Evolutionary conservation across 441 rosid species (phyloP), one percentile per base, ranked within the genome.

Genomic region (Breynia disticha): DNA sequence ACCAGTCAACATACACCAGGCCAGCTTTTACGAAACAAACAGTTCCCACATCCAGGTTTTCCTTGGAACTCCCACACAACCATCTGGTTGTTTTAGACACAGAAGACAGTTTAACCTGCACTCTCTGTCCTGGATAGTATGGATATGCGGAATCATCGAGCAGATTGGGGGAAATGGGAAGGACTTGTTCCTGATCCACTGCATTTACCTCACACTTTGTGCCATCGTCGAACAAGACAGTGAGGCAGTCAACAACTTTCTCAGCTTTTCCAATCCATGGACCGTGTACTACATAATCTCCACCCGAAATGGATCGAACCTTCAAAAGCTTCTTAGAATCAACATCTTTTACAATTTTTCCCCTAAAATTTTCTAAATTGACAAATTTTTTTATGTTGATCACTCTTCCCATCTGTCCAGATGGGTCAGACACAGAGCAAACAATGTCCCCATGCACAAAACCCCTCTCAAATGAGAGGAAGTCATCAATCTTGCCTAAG

Each of bases 121-220:
- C 88, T 75, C 95, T 75, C 71, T 93, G 97, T 65, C 98, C 98
- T 10, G 95, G 95, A 66, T 86, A 79, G 50, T 76, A 86, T 1
- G 79, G 75, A 64, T 67, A 82, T 19, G 72, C 76, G 9, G 80
- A 67, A 75, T 93, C 98, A 52, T 93, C 95, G 7, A 86, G 76
- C 24, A 76, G 16, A 61, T 72, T 80, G 10, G 83, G 71, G 17
- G 81, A 75, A 54, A 77, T 18, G 45, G 98, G 90, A 50, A 81
- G 55, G 63, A 88, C 70, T 49, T 74, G 77, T 49, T 75, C 86
- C 46, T 72, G 82, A 71, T 83, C 88, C 19, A 45, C 47, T 42
- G 73, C 85, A 54, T 54, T 69, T 60, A 93, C 72, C 68, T 88
- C 85, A 54, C 82, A 78, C 46, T 64, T 79, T 7, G 84, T 67